phyloP scores from a whole-genome alignment of 2,329 filamentous ascomycete species.

The Blastomyces parvus region DNA sequence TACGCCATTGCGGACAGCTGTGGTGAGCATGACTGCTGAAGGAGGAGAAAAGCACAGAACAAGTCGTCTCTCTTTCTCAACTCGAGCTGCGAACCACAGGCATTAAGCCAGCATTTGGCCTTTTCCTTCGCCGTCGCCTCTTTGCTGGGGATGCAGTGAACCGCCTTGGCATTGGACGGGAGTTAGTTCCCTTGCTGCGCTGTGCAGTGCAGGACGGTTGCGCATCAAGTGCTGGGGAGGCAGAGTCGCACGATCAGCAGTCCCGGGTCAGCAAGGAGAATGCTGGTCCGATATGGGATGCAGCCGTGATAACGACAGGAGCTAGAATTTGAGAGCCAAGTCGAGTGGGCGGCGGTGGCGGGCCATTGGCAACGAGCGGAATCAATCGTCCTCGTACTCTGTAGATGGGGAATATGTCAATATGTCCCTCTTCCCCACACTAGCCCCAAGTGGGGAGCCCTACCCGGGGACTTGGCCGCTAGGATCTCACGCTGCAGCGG shows the following conservation, averaged over 20 bases:
- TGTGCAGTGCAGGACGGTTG: background rate
- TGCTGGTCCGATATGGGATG: conserved; percentile 1
- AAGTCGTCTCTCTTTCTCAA: conserved; percentile 6
- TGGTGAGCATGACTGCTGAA: conserved; percentile 12
- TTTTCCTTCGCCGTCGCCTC: background rate
- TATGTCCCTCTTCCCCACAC: background rate
- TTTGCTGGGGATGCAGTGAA: background rate
- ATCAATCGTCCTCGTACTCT: background rate
- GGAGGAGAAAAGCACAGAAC: conserved; percentile 1
- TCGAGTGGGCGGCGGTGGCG: background rate
- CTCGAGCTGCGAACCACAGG: conserved; percentile 4
- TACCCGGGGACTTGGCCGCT: background rate
- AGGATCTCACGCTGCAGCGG: background rate
- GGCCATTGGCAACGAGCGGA: background rate
- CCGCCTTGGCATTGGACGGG: conserved; percentile 5
- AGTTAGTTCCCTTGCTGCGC: background rate
- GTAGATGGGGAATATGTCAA: too few relatives aligned
- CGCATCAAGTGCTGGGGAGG: background rate
- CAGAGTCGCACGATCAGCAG: conserved; percentile 7
- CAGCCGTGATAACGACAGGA: background rate
- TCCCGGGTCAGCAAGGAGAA: conserved; percentile 4
- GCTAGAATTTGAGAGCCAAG: background rate
- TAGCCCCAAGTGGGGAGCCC: background rate
- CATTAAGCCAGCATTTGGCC: conserved; percentile 7
- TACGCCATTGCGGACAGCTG: conserved; percentile 11